phyloP scores from a whole-genome alignment of 73 alveolate species.

The Effrenium voratum region DNA sequence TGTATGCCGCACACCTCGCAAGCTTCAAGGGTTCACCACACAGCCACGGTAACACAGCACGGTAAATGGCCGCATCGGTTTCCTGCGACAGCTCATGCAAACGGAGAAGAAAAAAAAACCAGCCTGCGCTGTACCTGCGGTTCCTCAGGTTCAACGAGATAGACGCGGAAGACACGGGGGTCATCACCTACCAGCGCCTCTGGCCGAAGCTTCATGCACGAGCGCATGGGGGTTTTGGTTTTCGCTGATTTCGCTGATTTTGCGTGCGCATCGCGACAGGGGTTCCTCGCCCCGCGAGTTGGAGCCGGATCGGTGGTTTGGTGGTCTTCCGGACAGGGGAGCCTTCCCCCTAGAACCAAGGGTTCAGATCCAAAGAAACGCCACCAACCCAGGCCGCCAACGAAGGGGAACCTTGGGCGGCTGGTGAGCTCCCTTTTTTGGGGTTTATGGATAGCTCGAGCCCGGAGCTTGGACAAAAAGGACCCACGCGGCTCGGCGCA shows the following conservation, averaged over 20 bases:
- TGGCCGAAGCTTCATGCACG: background rate
- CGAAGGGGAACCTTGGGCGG: too few relatives aligned
- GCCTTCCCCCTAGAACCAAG: too few relatives aligned
- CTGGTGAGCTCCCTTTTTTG: background rate
- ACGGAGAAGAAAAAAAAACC: too few relatives aligned
- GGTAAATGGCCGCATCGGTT: background rate
- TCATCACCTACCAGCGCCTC: slow-evolving; percentile 70
- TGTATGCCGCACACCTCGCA: background rate
- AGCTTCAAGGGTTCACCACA: background rate
- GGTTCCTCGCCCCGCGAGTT: background rate
- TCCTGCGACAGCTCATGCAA: too few relatives aligned
- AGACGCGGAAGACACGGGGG: slow-evolving; percentile 67
- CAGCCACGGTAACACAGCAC: background rate
- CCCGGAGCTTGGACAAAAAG: too few relatives aligned
- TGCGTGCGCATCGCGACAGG: too few relatives aligned
- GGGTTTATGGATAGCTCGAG: background rate
- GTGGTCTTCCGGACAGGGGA: too few relatives aligned
- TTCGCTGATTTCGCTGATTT: too few relatives aligned
- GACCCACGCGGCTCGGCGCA: too few relatives aligned
- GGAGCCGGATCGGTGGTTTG: too few relatives aligned
- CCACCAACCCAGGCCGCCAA: too few relatives aligned
- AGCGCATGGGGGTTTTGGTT: background rate
- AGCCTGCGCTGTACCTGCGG: background rate
- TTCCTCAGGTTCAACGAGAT: slow-evolving; percentile 46
- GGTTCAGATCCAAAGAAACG: too few relatives aligned